Percentiles rank a stretch among this genome's conserved stretches.
phyloP scores from a whole-genome alignment of 495 filamentous ascomycete species.

The Apodospora peruviana region DNA sequence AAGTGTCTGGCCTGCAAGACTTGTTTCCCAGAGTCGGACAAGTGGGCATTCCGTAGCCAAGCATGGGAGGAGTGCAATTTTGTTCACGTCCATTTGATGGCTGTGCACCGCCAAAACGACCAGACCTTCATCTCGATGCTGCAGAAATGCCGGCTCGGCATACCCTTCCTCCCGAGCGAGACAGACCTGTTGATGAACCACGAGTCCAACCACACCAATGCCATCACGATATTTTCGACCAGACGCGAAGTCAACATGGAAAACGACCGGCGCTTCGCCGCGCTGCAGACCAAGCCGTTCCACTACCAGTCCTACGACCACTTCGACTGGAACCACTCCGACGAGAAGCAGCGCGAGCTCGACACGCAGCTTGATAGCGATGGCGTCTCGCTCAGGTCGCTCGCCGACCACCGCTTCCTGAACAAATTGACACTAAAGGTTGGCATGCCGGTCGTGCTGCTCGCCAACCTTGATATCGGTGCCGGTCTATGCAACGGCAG shows the following conservation, averaged over 20 bases:
- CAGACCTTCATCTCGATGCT: constrained; percentile 43
- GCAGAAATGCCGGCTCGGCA: constrained; percentile 44
- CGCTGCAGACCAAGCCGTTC: constrained; percentile 25
- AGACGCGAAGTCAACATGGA: constrained; percentile 32
- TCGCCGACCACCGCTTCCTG: constrained; percentile 48
- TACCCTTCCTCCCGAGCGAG: constrained; percentile 28
- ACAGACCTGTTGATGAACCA: constrained; percentile 42
- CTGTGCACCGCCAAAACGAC: constrained; percentile 51
- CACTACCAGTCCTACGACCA: constrained; percentile 72
- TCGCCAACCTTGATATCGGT: constrained; percentile 77
- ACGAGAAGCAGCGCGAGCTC: constrained; percentile 57
- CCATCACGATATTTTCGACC: constrained; percentile 42
- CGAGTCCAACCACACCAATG: constrained; percentile 32
- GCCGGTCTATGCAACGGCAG: constrained; percentile 83
- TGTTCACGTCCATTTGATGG: constrained; percentile 36
- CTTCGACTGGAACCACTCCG: constrained; percentile 35
- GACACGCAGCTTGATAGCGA: constrained; percentile 56
- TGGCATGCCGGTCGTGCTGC: constrained; percentile 87
- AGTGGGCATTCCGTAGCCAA: constrained; percentile 33
- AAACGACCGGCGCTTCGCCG: constrained; percentile 33
- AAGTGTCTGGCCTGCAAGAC: constrained; percentile 26
- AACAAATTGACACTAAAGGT: constrained; percentile 59
- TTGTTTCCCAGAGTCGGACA: constrained; percentile 30
- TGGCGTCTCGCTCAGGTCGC: constrained; percentile 60
- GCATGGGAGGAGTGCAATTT: constrained; percentile 34